These are phyloP conservation scores for Magnolia officinalis DNA, from an alignment of 164 flowering plant genomes.

Conservation along the genomic window DNA sequence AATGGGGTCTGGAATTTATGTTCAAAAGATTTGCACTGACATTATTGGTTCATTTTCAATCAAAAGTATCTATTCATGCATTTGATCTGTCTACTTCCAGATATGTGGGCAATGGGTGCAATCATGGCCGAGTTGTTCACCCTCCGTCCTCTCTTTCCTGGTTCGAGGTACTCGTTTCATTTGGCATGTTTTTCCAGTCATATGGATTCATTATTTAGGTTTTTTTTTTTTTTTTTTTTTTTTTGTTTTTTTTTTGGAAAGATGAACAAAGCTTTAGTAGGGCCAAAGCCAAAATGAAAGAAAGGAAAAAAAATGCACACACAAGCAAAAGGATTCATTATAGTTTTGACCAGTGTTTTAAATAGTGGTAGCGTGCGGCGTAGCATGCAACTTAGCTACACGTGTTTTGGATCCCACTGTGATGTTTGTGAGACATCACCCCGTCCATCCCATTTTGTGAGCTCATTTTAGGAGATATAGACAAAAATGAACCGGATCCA, in stretches of 20 bases:
- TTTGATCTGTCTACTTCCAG: conserved; percentile 28
- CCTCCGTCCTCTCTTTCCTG: conserved; percentile 90
- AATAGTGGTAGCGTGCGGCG: no score
- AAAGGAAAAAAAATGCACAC: no score
- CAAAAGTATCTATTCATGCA: neutral
- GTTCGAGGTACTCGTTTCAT: conserved; percentile 51
- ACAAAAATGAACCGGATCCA: no score
- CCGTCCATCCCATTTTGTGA: no score
- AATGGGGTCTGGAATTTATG: neutral
- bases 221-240: neutral
- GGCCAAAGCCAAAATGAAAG: no score
- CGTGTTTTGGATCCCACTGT: no score
- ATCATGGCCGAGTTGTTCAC: conserved; percentile 91
- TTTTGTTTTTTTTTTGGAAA: neutral
- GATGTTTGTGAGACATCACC: no score
- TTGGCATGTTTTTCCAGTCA: neutral
- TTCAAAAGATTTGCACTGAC: neutral
- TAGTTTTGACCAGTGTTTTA: no score
- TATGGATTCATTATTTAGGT: neutral
- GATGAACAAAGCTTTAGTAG: no score
- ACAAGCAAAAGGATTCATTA: no score
- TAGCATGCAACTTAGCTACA: no score
- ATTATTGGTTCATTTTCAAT: neutral
- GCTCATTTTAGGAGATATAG: no score
- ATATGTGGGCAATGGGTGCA: conserved; percentile 99